Evolutionary conservation across 371 early-diverging fungal species (phyloP), one percentile per base, ranked within the genome.

Genomic region (Lichtheimia ramosa): DNA sequence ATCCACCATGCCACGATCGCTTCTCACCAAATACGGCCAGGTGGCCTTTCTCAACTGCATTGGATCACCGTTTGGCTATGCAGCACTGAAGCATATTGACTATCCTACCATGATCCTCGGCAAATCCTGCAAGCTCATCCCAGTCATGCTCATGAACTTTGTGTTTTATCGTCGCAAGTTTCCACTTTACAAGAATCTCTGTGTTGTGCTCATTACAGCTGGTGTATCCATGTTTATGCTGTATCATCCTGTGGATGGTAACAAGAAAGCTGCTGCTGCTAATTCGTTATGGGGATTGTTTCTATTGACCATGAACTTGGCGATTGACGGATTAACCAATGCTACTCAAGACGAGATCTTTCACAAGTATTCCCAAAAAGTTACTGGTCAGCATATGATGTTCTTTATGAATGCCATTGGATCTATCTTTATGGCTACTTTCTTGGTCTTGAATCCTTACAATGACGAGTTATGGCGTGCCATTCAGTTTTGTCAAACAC

Each of bases 41-140:
- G 90, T 95, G 12, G 88, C 95, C 21, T 56, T 96, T 16, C 68
- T 91, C 53, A 83, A 80, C 58, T 90, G 89, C 12, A 71, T 86
- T 10, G 96, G 94, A 2, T 91, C 95, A 4, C 96, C 93, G 3
- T 96, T 99, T 69, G 96, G 97, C 12, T 96, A 96, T 74, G 92
- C 90, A 15, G 85, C 96, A 10, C 78, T 98, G 40, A 89, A 90
- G 52, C 94, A 96, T 68, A 92, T 99, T 63, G 95, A 96, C 75
- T 99, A 97, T 75, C 98, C 97, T 18, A 98, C 98, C 16, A 83
- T 98, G 85, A 93, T 95, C 46, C 80, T 99, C 39, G 96, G 96
- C 56, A 97, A 98, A 72, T 93, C 96, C 20, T 97, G 99, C 81
- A 99, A 99, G 69, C 87, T 99, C 39, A 84, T 99, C 7, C 99